Evolutionary conservation across 495 filamentous ascomycete species (phyloP), one percentile per base, ranked within the genome.

Genomic region (Hypomontagnella monticulosa): DNA sequence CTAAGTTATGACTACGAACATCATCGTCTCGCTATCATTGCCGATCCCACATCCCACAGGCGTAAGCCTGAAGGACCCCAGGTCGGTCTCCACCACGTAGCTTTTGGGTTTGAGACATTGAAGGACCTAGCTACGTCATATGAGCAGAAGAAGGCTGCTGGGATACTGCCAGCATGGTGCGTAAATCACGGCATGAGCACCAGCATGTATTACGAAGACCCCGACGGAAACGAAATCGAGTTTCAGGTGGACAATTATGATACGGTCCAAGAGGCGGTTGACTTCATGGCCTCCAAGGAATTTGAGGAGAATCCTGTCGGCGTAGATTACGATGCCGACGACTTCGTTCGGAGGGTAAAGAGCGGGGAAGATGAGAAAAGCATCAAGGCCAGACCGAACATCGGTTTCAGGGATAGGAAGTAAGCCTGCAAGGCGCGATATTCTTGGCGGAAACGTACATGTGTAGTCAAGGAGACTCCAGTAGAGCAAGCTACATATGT

Each of bases 191-290:
- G 78, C 4, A 51, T 64, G n/a, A 80, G 70, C 9, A 78, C 71
- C 6, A 75, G 71, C 43, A 75, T 81, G 8, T 81, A 81, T 59
- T 81, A 80, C 57, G 54, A 59, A 8, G 79, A 81, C 59, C 77
- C 75, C 14, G 79, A 81, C 43, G 78, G 78, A 7, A 81, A 81
- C 54, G 30, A 54, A 42, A 56, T 82, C 32, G 80, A 82, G 70
- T 73, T 72, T 4, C 78, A 82, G 66, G 76, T 80, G 4, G 77
- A 81, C 47, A 74, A 73, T 18, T 77, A 75, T 16, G 71, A 75
- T 12, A 69, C 68, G 27, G 52, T 69, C 0, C 74, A 76, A 5
- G 70, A 72, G 16, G 64, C 75, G 4, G 72, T 63, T 1, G 71
- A 51, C 11, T 80, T 78, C 27, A 74, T 81, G 55, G 61, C 36